Base-by-base conservation (phyloP, 495 filamentous ascomycete species). In the Aspergillus cavernicola region DNA sequence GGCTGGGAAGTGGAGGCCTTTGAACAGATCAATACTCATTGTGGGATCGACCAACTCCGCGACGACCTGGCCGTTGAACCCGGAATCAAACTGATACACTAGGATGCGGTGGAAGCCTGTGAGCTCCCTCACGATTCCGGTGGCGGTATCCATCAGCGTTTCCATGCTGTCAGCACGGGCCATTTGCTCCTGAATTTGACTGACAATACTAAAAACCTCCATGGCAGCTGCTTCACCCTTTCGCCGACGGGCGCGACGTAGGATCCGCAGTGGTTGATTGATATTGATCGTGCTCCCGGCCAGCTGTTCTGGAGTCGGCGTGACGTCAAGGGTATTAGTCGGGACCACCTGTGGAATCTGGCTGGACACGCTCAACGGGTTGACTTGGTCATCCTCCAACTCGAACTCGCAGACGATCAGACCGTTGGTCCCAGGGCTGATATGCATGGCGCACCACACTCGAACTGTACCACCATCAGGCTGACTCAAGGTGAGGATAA, bases 61-160 rank as follows among this genome's bases (percentile, higher is more conserved):
- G 31, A 96, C 91, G 2, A 96, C 90, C 38, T 82, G 81, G 0
- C 90, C 91, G 64, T 95, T 95, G 74, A 84, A 92, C 2, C 74
- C 65, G 37, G 81, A 75, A 64, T 97, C 92, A 56, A 96, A 97
- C 60, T 95, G 90, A 66, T 96, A 96, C 13, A 97, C 80, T 86
- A 96, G 87, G 9, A 96, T 87, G 2, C 91, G 87, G 59, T 96
- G 90, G 58, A 97, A 97, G 0, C 92, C 91, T 0, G 90, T 95
- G 24, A 97, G 66, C 55, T 96, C 91, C 62, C 95, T 73, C 1
- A 71, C 72, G 7, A 74, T 50, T 1, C 72, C 69, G 0, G 67
- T 57, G 0, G 70, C 66, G 1, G 59, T 71, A 22, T 74, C 70
- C 13, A 75, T 49, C 1, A 75, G 56, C 85, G 91, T 57, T 86